Base-by-base conservation (phyloP, 305 asterid species). In the Fraxinus dipetala region DNA sequence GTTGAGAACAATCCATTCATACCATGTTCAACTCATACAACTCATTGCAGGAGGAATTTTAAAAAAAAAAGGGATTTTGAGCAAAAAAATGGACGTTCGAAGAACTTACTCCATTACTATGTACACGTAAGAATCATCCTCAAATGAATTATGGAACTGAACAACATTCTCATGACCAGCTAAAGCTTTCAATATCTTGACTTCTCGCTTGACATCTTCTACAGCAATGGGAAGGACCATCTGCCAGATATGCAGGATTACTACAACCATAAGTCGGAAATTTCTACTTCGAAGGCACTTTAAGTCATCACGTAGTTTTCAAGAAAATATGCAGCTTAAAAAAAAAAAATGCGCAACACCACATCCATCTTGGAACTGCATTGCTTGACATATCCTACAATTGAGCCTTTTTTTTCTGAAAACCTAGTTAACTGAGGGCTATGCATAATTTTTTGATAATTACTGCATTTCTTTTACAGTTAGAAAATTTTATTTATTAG, bases 151-250 rank as follows among this genome's bases (percentile, higher is more conserved):
- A 86, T 91, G 86, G 88, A 93, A 93, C 85, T 90, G 91, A 79
- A 93, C 97, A 86, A 93, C 95, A 54, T 93, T 93, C 86, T 90
- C 96, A 45, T 93, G 96, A 83, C 96, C 97, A 32, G 92, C 91
- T 86, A 93, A 90, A 61, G 96, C 97, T 85, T 86, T 90, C 88
- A 93, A 88, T 89, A 93, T 92, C 89, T 91, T 93, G 79, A 93
- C 97, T 87, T 93, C 97, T 73, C 97, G 86, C 88, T 89, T 91
- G 69, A 93, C 97, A 89, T 93, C 97, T 87, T 92, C 96, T 61
- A 92, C 97, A 59, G 96, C 93, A 83, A 93, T 88, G 2, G 95
- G 93, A 87, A 92, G 93, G 83, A 92, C 88, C 97, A 93, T 93
- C 97, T 93, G 87, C 83, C 83, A 84, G 22, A 74, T 28, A 83